Evolutionary conservation across 495 filamentous ascomycete genomes (phyloP).

Genomic region (Penicillium chermesinum): DNA sequence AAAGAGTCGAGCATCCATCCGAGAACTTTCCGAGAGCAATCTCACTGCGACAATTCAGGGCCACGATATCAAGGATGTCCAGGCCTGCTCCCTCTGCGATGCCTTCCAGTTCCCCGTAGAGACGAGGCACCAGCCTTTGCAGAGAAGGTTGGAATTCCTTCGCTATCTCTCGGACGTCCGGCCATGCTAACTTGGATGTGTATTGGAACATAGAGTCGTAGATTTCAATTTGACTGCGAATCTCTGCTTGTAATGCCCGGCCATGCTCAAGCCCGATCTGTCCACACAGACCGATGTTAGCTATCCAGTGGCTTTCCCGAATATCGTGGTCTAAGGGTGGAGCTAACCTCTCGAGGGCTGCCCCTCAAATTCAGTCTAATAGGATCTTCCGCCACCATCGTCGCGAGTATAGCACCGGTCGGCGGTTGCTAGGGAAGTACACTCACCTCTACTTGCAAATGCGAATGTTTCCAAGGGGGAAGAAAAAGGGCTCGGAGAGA

Average conservation of each 20-base stretch:
- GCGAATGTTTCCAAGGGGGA: neutral
- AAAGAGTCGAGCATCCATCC: conserved; percentile 61
- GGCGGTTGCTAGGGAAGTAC: too few species aligned
- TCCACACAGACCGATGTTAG: neutral
- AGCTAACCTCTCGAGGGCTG: conserved; percentile 25
- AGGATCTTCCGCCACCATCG: conserved; percentile 5
- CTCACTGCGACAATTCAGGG: conserved; percentile 64
- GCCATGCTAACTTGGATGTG: conserved; percentile 46
- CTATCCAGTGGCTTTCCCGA: neutral
- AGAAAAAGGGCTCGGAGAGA: too few species aligned
- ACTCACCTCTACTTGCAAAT: neutral
- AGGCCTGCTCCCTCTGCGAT: conserved; percentile 56
- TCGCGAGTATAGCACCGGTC: neutral
- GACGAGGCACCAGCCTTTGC: conserved; percentile 34
- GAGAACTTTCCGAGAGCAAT: conserved; percentile 59
- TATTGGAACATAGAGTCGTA: conserved; percentile 49
- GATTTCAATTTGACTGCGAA: conserved; percentile 44
- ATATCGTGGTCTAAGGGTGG: neutral
- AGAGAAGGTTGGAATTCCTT: conserved; percentile 41
- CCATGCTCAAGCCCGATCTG: conserved; percentile 57
- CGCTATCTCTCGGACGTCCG: conserved; percentile 39
- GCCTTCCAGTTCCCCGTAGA: conserved; percentile 51
- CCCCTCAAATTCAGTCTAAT: conserved; percentile 23
- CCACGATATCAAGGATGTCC: conserved; percentile 54
- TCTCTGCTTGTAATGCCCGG: conserved; percentile 33